A percentile compares a stretch with the other conserved stretches of the same genome.
Evolutionary conservation across 1,284 basidiomycete genomes (phyloP).

Genomic region (Pseudozyma sp.): DNA sequence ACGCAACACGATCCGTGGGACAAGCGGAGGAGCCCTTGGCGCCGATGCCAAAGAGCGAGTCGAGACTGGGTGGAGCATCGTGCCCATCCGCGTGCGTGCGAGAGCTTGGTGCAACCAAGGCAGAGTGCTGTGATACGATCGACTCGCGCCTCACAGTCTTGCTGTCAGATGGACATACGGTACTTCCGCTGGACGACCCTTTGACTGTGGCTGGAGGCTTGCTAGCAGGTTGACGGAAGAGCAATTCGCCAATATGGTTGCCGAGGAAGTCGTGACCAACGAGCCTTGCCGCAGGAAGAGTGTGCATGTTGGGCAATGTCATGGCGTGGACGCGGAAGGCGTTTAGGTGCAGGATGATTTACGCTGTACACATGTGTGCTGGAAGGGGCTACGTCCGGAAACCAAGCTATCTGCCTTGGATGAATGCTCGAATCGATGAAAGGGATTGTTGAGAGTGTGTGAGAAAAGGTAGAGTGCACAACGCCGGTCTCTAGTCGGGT

Average conservation of each 20-base stretch:
- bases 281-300: constrained; percentile 26
- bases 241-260: constrained; percentile 51
- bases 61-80: neutral
- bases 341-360: constrained; percentile 1
- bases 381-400: neutral
- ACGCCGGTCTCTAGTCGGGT: neutral
- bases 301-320: constrained; percentile 28
- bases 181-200: constrained; percentile 24
- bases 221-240: constrained; percentile 38
- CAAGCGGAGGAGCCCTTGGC: constrained; percentile 1
- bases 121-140: neutral
- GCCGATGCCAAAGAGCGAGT: constrained; percentile 10
- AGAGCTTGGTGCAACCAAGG: neutral
- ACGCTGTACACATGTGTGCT: constrained; percentile 31
- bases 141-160: constrained; percentile 7
- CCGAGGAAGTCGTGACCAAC: constrained; percentile 48
- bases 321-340: constrained; percentile 10
- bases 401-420: neutral
- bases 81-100: neutral
- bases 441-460: neutral
- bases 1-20: constrained; percentile 12
- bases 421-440: neutral
- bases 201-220: neutral
- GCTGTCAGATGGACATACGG: constrained; percentile 10
- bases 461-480: neutral